A percentile compares a stretch with the other conserved stretches of the same genome.
phyloP scores from a whole-genome alignment of 768 basidiomycete genomes.

The Macrolepiota dolichaula region DNA sequence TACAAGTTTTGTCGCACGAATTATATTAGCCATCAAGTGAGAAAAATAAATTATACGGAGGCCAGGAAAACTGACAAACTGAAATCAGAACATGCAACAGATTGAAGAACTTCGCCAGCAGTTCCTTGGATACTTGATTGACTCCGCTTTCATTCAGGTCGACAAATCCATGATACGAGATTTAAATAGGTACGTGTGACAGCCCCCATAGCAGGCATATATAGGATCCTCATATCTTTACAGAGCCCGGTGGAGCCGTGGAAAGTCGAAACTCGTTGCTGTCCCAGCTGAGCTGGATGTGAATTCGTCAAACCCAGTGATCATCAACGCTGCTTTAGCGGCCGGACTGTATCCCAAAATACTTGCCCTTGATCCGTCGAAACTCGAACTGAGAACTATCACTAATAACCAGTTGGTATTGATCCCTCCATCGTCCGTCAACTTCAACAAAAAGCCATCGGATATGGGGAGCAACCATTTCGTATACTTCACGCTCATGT shows the following conservation, averaged over 20 bases:
- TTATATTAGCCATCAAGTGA: conserved; percentile 80
- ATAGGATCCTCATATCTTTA: not conserved
- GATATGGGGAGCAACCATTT: conserved; percentile 78
- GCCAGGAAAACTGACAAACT: not conserved
- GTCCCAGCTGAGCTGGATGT: conserved; percentile 70
- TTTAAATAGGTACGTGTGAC: conserved; percentile 51
- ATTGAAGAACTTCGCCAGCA: conserved; percentile 97
- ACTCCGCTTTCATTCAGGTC: conserved; percentile 79
- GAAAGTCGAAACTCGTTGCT: conserved; percentile 69
- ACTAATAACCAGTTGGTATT: conserved; percentile 74
- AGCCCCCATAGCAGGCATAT: too few relatives aligned
- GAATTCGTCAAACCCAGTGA: conserved; percentile 59
- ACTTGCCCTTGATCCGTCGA: conserved; percentile 59
- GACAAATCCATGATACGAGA: conserved; percentile 64
- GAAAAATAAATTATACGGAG: conserved; percentile 7
- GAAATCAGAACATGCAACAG: conserved; percentile 78
- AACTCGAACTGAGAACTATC: conserved; percentile 71
- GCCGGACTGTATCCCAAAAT: conserved; percentile 93
- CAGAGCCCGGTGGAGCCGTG: conserved; percentile 74
- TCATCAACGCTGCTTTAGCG: conserved; percentile 79
- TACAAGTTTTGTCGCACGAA: conserved; percentile 78
- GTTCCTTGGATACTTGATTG: conserved; percentile 81
- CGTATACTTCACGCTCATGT: conserved; percentile 89
- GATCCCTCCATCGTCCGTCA: conserved; percentile 92
- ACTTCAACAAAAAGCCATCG: conserved; percentile 63